These are phyloP conservation scores for Fusarium sp. DNA, from an alignment of 2,329 filamentous ascomycete species.

Conservation along the genomic window DNA sequence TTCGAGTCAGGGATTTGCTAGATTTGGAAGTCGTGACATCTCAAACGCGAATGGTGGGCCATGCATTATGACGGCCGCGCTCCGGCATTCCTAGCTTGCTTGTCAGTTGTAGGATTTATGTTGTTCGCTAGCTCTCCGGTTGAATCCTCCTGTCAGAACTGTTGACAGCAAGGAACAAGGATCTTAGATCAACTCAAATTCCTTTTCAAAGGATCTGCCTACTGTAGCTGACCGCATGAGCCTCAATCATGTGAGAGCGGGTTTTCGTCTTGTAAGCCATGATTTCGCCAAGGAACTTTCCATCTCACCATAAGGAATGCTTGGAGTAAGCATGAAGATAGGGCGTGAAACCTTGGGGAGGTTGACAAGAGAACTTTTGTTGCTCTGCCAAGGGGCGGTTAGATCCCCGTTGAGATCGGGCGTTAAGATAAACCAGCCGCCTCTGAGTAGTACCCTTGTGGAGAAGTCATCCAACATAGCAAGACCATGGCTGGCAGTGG, in stretches of 20 bases:
- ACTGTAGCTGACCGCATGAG: constrained; percentile 32
- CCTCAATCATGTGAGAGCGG: constrained; percentile 26
- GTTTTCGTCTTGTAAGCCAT: background rate
- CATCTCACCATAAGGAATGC: background rate
- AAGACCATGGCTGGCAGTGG: background rate
- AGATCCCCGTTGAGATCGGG: constrained; percentile 15
- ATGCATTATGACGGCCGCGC: constrained; percentile 29
- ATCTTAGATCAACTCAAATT: constrained; percentile 2
- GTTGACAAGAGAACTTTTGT: constrained; percentile 5
- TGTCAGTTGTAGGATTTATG: background rate
- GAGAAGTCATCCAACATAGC: constrained; percentile 26
- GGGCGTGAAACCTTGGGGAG: constrained; percentile 10
- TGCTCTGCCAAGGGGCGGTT: constrained; percentile 13
- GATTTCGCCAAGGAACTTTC: background rate
- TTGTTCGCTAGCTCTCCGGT: background rate
- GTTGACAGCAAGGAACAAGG: constrained; percentile 13
- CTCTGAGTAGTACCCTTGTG: constrained; percentile 17
- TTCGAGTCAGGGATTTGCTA: background rate
- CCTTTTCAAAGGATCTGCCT: background rate
- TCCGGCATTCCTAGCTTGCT: background rate
- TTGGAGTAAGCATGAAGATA: constrained; percentile 10
- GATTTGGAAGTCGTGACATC: background rate
- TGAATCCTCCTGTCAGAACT: background rate
- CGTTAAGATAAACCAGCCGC: constrained; percentile 28
- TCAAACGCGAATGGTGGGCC: constrained; percentile 22